Percentiles rank a stretch among this genome's conserved stretches.
Evolutionary conservation across 495 filamentous ascomycete genomes (phyloP).

Genomic region (Halenospora varia): DNA sequence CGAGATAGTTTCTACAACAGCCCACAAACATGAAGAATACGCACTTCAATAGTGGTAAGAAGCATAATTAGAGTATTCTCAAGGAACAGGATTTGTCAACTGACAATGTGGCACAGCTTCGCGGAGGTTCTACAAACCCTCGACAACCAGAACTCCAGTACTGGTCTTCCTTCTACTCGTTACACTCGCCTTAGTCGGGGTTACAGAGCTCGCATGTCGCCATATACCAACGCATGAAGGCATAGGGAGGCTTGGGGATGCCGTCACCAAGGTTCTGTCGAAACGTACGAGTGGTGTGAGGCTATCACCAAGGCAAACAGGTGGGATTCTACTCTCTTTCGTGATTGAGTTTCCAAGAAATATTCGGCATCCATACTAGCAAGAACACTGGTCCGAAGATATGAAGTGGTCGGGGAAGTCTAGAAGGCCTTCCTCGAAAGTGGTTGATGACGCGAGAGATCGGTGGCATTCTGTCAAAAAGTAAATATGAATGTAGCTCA

Average conservation of each 20-base stretch:
- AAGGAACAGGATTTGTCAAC: not conserved
- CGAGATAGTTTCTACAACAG: not conserved
- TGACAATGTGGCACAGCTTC: not conserved
- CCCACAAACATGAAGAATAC: not conserved
- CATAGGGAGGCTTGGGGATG: not conserved
- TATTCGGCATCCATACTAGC: too few relatives aligned
- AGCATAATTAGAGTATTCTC: not conserved
- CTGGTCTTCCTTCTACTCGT: not conserved
- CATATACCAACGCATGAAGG: constrained; percentile 6
- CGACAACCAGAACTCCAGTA: constrained; percentile 9
- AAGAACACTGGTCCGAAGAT: too few relatives aligned
- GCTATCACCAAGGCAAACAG: not conserved
- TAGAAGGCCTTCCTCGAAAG: too few relatives aligned
- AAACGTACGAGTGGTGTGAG: not conserved
- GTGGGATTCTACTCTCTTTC: not conserved
- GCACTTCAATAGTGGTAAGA: not conserved
- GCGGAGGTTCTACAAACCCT: constrained; percentile 6
- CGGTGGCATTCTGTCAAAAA: too few relatives aligned
- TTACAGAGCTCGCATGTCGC: constrained; percentile 4
- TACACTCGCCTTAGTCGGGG: constrained; percentile 5
- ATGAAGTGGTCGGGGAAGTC: too few relatives aligned
- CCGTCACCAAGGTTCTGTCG: not conserved
- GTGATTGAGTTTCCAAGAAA: not conserved
- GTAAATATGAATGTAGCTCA: too few relatives aligned
- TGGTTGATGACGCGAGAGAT: too few relatives aligned